Conservation (phyloP, 169 alveolate genomes). For the Prorocentrum cordatum region DNA sequence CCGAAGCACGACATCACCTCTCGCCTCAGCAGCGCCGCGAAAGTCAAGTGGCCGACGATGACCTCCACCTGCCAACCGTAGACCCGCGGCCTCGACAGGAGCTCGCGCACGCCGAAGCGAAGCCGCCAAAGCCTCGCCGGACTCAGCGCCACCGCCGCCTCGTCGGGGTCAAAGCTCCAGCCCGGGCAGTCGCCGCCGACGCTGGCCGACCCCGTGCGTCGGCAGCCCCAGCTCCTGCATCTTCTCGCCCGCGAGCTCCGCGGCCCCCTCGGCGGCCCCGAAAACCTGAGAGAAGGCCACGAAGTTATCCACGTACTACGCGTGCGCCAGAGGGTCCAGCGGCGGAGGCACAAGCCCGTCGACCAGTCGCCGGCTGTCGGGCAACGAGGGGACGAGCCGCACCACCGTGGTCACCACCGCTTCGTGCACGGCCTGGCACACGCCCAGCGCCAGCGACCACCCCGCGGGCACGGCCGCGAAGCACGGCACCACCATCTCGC, state of each 20-base stretch:
- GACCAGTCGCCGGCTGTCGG: background rate
- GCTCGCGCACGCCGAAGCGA: background rate
- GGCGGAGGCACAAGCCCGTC: background rate
- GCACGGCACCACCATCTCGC: no score
- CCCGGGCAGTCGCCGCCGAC: constrained; percentile 6
- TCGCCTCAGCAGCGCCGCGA: no score
- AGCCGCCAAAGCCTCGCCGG: background rate
- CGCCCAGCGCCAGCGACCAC: constrained; percentile 4
- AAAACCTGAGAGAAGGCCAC: background rate
- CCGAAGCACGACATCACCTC: background rate
- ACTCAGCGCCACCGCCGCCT: background rate
- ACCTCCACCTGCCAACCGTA: background rate
- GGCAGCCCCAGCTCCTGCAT: background rate
- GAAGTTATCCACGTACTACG: constrained; percentile 21
- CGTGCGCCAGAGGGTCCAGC: background rate
- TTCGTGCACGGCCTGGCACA: constrained; percentile 1
- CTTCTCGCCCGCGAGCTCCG: background rate
- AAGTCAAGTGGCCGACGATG: no score
- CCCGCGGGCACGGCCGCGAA: constrained; percentile 13
- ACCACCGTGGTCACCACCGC: no score
- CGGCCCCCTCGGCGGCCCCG: background rate
- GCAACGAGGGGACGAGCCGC: background rate
- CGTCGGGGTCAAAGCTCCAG: background rate
- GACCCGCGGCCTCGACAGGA: background rate
- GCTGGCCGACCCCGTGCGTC: background rate